These are phyloP conservation scores for Plantago ovata DNA, from an alignment of 257 asterid genomes.

Conservation along the genomic window DNA sequence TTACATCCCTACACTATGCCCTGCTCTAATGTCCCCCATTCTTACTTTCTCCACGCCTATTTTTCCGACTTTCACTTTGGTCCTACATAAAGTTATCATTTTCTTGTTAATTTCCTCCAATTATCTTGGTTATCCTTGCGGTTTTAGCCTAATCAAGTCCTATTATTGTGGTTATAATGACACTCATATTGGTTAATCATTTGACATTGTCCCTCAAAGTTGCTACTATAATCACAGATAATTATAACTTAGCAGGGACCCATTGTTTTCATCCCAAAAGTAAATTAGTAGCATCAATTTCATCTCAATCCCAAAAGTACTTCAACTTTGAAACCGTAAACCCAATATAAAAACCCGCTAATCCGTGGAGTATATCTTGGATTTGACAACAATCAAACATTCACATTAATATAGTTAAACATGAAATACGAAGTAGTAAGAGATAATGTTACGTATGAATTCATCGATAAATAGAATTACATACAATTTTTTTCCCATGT, in stretches of 20 bases:
- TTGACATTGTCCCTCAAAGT: conserved; percentile 26
- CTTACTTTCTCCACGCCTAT: conserved; percentile 39
- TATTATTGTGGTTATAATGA: conserved; percentile 18
- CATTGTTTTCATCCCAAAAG: too few relatives aligned
- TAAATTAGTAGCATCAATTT: too few relatives aligned
- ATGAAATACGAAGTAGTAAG: too few relatives aligned
- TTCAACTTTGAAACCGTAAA: too few relatives aligned
- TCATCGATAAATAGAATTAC: too few relatives aligned
- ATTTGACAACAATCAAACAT: too few relatives aligned
- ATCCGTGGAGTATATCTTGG: too few relatives aligned
- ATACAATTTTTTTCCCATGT: too few relatives aligned
- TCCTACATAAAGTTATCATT: conserved; percentile 12
- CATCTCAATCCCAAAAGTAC: too few relatives aligned
- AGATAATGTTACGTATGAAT: too few relatives aligned
- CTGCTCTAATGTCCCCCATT: conserved; percentile 31
- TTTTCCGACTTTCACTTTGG: conserved; percentile 39
- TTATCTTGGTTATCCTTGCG: neutral
- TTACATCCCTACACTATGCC: conserved; percentile 33
- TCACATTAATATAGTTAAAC: too few relatives aligned
- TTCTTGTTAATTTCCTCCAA: neutral
- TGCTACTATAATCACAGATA: neutral
- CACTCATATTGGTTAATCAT: conserved; percentile 33
- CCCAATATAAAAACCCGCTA: too few relatives aligned
- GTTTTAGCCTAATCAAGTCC: conserved; percentile 12
- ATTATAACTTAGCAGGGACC: neutral